Conservation (phyloP, 1,284 basidiomycete species). For the Porodaedalea pini region DNA sequence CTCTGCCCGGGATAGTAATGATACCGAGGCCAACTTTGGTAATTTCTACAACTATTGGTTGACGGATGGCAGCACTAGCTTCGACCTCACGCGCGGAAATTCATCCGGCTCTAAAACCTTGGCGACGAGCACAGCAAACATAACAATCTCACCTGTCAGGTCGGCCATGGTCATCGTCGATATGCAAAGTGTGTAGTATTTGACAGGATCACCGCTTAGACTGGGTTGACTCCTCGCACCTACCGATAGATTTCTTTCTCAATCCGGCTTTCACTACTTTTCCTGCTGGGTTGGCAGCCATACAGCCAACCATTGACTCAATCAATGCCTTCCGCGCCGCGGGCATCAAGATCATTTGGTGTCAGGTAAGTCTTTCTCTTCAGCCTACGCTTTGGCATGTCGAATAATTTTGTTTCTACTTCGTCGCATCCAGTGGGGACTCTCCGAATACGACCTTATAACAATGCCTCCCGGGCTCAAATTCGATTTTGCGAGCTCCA, state of each 20-base stretch:
- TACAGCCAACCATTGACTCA: constrained; percentile 14
- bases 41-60: constrained; percentile 19
- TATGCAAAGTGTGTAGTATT: constrained; percentile 19
- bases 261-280: constrained; percentile 3
- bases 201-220: not conserved
- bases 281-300: constrained; percentile 10
- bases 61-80: not conserved
- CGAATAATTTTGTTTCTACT: not conserved
- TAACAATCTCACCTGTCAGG: constrained; percentile 15
- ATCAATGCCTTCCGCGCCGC: constrained; percentile 21
- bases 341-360: constrained; percentile 21
- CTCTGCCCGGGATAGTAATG: not conserved
- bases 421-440: constrained; percentile 13
- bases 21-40: not conserved
- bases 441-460: constrained; percentile 18
- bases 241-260: constrained; percentile 17
- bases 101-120: not conserved
- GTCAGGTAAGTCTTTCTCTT: not conserved
- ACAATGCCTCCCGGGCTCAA: constrained; percentile 19
- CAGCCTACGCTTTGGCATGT: not conserved
- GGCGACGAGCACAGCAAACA: not conserved
- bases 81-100: constrained; percentile 15
- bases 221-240: not conserved
- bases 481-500: constrained; percentile 13
- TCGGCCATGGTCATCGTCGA: constrained; percentile 23